Base-by-base conservation (phyloP, 2,329 filamentous ascomycete genomes). In the Colletotrichum simmondsii region DNA sequence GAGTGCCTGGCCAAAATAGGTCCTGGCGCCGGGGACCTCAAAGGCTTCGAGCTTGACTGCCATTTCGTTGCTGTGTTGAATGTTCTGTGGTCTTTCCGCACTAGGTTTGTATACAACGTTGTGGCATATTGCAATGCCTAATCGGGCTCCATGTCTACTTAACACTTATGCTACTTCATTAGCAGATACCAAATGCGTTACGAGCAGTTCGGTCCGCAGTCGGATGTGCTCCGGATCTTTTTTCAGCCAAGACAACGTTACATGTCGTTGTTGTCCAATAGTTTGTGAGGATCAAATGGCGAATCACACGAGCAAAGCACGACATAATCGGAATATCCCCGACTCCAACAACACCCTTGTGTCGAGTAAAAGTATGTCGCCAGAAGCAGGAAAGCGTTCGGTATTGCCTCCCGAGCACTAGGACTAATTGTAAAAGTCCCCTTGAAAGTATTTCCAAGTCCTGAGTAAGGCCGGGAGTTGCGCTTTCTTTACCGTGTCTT, bases 21-120 rank as follows among this genome's bases (percentile, higher is more conserved):
- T 64, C 56, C 72, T 67, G 22, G 69, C 63, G 14, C 66, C 72
- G n/a, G 72, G 74, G 6, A 75, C 69, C 4, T 69, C 37, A n/a
- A 75, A 74, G 14, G 62, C 30, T 12, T 66, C 53, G 35, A 75
- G 68, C 10, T 69, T 46, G 26, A 73, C 37, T 6, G 63, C 5
- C 74, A 74, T 35, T 35, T 12, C 11, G 32, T 35, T 35, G 32
- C 32, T 35, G 10, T 74, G 1, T 42, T 42, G 14, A 16, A 11
- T 0, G 64, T 53, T 28, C 2, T 12, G 8, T 32, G 2, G 16
- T n/a, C 28, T 6, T 10, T n/a, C 1, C 10, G n/a, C 5, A 59
- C 5, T 37, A 8, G 5, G 4, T 37, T 24, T 7, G 7, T 12
- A 19, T 22, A 24, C 14, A 42, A 6, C 6, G n/a, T 49, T 10